Evolutionary conservation across 768 basidiomycete genomes (phyloP).

Genomic region (Mycena leptocephala): DNA sequence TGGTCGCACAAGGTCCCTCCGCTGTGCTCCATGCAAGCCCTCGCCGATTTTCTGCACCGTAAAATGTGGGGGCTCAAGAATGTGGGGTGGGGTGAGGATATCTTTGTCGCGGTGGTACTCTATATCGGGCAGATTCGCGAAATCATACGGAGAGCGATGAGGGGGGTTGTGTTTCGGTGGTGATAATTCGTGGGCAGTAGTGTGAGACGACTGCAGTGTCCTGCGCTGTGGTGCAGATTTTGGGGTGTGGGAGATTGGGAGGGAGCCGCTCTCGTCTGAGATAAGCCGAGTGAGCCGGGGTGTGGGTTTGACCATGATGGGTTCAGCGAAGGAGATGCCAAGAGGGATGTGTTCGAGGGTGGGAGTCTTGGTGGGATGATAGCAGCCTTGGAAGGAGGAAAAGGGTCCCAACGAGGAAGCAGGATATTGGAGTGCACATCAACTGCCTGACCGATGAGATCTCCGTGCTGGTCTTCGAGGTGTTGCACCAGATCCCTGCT

Average conservation of each 20-base stretch:
- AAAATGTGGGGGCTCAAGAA: neutral
- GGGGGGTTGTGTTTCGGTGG: neutral
- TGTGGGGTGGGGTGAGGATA: neutral
- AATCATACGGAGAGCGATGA: neutral
- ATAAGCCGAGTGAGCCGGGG: neutral
- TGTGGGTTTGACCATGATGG: neutral
- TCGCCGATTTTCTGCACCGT: neutral
- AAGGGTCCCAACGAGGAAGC: constrained; percentile 1
- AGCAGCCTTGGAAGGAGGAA: neutral
- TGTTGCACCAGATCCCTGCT: constrained; percentile 2
- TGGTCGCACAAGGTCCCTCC: constrained; percentile 16
- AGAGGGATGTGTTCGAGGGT: neutral
- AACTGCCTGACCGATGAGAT: constrained; percentile 11
- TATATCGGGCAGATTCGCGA: constrained; percentile 7
- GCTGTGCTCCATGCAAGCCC: neutral
- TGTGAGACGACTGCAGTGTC: neutral
- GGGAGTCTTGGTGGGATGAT: constrained; percentile 16
- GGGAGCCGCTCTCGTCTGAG: neutral
- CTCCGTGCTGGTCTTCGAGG: constrained; percentile 1
- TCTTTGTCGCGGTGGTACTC: neutral
- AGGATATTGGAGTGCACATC: neutral
- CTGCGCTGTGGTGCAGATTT: neutral
- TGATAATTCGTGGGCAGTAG: neutral
- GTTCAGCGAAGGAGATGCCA: neutral
- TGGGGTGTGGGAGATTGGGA: neutral